Conservation (phyloP, 352 stramenopile species). For the Thalassiosira oceanica region DNA sequence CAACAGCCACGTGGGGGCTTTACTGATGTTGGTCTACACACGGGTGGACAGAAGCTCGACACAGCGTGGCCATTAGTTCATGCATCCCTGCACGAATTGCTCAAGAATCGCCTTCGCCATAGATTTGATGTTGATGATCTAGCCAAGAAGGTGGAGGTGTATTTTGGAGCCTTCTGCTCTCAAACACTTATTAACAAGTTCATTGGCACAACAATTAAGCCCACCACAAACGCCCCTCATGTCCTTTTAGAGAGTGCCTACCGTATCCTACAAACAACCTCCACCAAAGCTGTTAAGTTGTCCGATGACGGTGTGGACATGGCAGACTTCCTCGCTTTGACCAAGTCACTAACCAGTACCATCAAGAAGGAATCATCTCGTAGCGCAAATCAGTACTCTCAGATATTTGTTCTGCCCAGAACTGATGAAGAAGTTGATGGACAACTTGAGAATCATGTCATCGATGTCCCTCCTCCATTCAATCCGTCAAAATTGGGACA, state of each 20-base stretch:
- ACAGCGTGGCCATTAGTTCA: slow-evolving; percentile 29
- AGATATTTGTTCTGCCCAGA: slow-evolving; percentile 20
- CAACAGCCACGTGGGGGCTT: slow-evolving; percentile 20
- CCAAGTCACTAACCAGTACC: slow-evolving; percentile 4
- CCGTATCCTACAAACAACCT: slow-evolving; percentile 30
- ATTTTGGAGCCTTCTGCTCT: slow-evolving; percentile 30
- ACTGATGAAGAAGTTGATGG: slow-evolving; percentile 14
- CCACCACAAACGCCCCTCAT: slow-evolving; percentile 23
- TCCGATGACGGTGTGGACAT: slow-evolving; percentile 38
- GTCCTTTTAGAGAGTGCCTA: slow-evolving; percentile 32
- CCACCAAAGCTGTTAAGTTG: slow-evolving; percentile 21
- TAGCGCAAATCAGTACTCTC: slow-evolving; percentile 20
- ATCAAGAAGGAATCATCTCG: slow-evolving; percentile 18
- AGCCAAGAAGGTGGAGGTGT: slow-evolving; percentile 28
- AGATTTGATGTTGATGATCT: slow-evolving; percentile 13
- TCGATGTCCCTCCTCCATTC: slow-evolving; percentile 19
- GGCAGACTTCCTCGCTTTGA: slow-evolving; percentile 26
- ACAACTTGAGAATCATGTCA: slow-evolving; percentile 14
- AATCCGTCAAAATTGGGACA: slow-evolving; percentile 2
- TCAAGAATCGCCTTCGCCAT: slow-evolving; percentile 5
- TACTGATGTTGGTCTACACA: slow-evolving; percentile 51
- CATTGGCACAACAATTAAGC: not conserved
- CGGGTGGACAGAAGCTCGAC: slow-evolving; percentile 9
- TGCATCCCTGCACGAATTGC: slow-evolving; percentile 15
- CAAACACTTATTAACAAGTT: slow-evolving; percentile 22